Percentiles rank a stretch among this genome's conserved stretches.
phyloP scores from a whole-genome alignment of 192 early-diverging fungal genomes.

The Funneliformis geosporum region DNA sequence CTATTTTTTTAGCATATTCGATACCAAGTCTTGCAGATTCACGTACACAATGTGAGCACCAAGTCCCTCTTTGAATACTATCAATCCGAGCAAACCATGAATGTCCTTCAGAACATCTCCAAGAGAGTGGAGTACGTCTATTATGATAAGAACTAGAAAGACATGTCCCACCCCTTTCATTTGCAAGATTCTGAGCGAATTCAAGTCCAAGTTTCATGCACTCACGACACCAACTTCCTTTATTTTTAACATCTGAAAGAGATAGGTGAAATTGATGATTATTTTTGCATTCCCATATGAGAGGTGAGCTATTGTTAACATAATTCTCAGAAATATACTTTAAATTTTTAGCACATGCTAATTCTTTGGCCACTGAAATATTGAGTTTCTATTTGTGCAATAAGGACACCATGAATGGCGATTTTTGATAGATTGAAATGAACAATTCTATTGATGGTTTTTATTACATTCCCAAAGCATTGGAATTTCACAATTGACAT shows the following conservation, averaged over 20 bases:
- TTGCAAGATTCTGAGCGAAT: conserved; percentile 19
- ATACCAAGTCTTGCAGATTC: no score
- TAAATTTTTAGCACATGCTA: background rate
- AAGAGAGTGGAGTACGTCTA: conserved; percentile 19
- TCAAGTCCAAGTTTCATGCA: conserved; percentile 9
- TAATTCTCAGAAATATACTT: conserved; percentile 9
- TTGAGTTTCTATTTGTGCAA: conserved; percentile 8
- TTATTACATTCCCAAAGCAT: background rate
- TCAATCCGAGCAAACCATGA: background rate
- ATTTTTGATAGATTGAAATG: conserved; percentile 1
- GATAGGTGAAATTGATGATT: conserved; percentile 15
- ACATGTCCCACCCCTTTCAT: background rate
- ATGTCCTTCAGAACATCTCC: conserved; percentile 18
- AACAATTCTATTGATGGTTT: background rate
- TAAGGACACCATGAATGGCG: conserved; percentile 1
- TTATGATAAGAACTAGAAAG: conserved; percentile 19
- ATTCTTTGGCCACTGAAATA: conserved; percentile 8
- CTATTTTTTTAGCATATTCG: no score
- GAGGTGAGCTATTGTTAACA: conserved; percentile 22
- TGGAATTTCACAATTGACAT: background rate
- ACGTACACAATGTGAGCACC: conserved; percentile 7
- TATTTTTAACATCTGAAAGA: conserved; percentile 16
- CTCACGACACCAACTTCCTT: background rate
- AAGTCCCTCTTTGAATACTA: conserved; percentile 22
- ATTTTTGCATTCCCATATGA: conserved; percentile 17